phyloP scores from a whole-genome alignment of 371 early-diverging fungal genomes.

The Mucor circinelloides region DNA sequence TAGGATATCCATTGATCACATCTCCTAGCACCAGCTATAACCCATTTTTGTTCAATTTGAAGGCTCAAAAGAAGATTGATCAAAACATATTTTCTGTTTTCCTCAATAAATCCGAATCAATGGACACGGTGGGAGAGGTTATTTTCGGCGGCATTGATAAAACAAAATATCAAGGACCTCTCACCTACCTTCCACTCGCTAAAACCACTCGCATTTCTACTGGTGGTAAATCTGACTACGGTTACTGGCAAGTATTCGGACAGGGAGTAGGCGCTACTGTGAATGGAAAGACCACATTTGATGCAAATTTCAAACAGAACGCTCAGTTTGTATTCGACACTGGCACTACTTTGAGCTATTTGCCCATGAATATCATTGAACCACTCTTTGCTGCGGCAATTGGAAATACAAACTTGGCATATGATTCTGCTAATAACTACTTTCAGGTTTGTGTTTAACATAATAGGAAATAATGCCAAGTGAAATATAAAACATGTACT shows the following conservation, averaged over 20 bases:
- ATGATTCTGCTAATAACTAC: slow-evolving; percentile 29
- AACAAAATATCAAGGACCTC: slow-evolving; percentile 49
- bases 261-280: slow-evolving; percentile 29
- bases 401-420: slow-evolving; percentile 20
- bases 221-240: slow-evolving; percentile 17
- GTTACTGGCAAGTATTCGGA: slow-evolving; percentile 46
- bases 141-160: slow-evolving; percentile 61
- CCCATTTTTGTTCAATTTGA: slow-evolving; percentile 48
- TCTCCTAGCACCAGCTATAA: slow-evolving; percentile 31
- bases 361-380: slow-evolving; percentile 30
- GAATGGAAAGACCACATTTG: background rate
- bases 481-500: background rate
- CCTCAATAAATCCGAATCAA: slow-evolving; percentile 22
- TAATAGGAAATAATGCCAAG: slow-evolving; percentile 1
- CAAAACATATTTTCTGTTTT: slow-evolving; percentile 45
- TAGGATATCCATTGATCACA: slow-evolving; percentile 47
- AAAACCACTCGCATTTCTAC: background rate
- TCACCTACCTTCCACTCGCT: slow-evolving; percentile 48
- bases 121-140: slow-evolving; percentile 52
- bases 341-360: slow-evolving; percentile 45
- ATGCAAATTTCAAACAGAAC: background rate
- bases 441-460: slow-evolving; percentile 10
- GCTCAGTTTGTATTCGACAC: slow-evolving; percentile 42
- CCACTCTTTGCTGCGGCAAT: slow-evolving; percentile 25
- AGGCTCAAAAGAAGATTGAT: slow-evolving; percentile 29